Conservation (phyloP, 2,329 filamentous ascomycete genomes). For the Stagonosporopsis cucurbitacearum region DNA sequence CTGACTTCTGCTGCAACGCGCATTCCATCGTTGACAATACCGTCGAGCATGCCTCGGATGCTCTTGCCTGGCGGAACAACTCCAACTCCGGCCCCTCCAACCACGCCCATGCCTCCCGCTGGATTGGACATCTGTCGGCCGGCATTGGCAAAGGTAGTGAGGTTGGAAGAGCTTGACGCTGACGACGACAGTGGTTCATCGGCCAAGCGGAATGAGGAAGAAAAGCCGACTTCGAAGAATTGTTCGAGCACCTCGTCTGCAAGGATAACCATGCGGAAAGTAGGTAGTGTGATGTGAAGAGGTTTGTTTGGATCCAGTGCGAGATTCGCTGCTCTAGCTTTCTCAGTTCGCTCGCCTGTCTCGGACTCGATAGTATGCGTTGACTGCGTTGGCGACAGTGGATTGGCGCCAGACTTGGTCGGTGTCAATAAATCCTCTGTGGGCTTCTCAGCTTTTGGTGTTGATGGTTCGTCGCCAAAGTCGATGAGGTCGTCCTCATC, state of each 20-base stretch:
- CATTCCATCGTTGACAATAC: conserved; percentile 97
- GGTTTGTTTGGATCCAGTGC: conserved; percentile 93
- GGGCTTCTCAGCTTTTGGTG: conserved; percentile 36
- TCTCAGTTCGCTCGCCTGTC: conserved; percentile 50
- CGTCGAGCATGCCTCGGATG: conserved; percentile 90
- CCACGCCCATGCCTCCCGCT: conserved; percentile 51
- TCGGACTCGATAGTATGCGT: conserved; percentile 33
- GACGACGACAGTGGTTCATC: conserved; percentile 63
- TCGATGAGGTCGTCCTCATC: conserved; percentile 71
- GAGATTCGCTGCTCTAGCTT: conserved; percentile 79
- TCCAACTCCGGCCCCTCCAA: conserved; percentile 55
- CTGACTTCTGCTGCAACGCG: conserved; percentile 91
- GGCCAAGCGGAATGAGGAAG: conserved; percentile 87
- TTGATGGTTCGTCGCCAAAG: conserved; percentile 54
- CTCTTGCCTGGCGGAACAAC: conserved; percentile 72
- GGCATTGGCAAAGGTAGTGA: conserved; percentile 85
- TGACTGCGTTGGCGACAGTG: conserved; percentile 35
- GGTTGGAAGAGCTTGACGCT: conserved; percentile 66
- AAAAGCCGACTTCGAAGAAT: conserved; percentile 97
- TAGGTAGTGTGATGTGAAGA: conserved; percentile 92
- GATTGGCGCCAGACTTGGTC: conserved; percentile 32
- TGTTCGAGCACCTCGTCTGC: conserved; percentile 95
- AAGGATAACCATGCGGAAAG: conserved; percentile 97
- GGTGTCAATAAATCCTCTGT: conserved; percentile 37
- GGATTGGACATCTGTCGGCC: conserved; percentile 54